Evolutionary conservation across 2,329 filamentous ascomycete genomes (phyloP).

Genomic region (Ceratocystis cacaofunesta): DNA sequence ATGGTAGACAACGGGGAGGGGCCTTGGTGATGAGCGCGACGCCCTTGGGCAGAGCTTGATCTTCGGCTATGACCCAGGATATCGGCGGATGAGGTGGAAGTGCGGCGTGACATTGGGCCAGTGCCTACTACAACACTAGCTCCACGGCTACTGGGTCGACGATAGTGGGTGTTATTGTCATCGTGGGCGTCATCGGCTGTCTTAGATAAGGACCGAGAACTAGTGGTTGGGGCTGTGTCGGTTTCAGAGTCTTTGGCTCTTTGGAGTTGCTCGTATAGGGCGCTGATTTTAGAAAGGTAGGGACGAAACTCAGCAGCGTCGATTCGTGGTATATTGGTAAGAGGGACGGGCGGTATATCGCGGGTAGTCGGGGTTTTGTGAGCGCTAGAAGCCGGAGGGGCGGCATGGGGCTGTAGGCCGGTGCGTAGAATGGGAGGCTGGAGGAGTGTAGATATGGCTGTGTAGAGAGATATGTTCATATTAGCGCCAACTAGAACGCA

Average conservation of each 20-base stretch:
- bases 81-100: conserved; percentile 30
- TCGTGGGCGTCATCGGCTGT: conserved; percentile 21
- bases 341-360: conserved; percentile 84
- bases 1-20: conserved; percentile 84
- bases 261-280: conserved; percentile 77
- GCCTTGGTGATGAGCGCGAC: conserved; percentile 49
- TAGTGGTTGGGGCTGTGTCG: conserved; percentile 29
- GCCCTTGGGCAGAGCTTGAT: conserved; percentile 12
- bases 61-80: conserved; percentile 7
- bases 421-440: conserved; percentile 82
- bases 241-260: conserved; percentile 66
- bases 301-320: conserved; percentile 66
- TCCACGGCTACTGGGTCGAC: conserved; percentile 31
- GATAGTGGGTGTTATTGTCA: conserved; percentile 26
- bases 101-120: conserved; percentile 25
- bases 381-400: conserved; percentile 50
- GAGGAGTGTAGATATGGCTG: conserved; percentile 84
- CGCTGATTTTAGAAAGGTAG: conserved; percentile 74
- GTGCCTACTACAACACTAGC: conserved; percentile 18
- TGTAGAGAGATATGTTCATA: not conserved
- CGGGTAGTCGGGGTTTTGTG: conserved; percentile 71
- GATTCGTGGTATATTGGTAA: conserved; percentile 76
- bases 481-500: not conserved
- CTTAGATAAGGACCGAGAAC: conserved; percentile 25
- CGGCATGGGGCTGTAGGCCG: conserved; percentile 65